Base-by-base conservation (phyloP, 2,329 filamentous ascomycete genomes). In the Trichoderma harzianum region DNA sequence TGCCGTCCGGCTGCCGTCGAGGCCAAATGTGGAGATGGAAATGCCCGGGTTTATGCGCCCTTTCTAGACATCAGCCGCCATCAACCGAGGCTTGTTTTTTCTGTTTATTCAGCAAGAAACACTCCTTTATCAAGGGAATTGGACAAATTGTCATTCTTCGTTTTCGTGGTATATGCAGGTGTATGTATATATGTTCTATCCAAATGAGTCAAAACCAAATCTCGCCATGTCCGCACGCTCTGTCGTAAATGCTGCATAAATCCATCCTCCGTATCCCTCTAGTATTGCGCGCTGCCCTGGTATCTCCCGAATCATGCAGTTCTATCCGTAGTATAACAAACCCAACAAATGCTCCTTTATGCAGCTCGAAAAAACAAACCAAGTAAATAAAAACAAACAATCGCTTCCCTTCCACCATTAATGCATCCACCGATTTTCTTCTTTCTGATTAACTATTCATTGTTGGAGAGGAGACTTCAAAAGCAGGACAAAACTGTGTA, bases 21-120 rank as follows among this genome's bases (percentile, higher is more conserved):
- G 30, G 30, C 47, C 5, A n/a, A 57, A 18, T 66, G 64, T 43
- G 64, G 64, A 57, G 32, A n/a, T 39, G 8, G 18, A 39, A 26
- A 28, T 51, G 14, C 47, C 47, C 47, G 47, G 47, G 63, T 36
- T 11, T 10, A 53, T 32, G 30, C 36, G 47, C 47, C 14, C 7
- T 55, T 26, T 68, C 39, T 58, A 18, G 53, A 18, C 65, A 47
- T 68, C 65, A 32, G 36, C 65, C 65, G 65, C 53, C 65, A 51
- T 28, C 53, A 60, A 8, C 65, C 65, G 65, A 69, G 65, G 64
- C 34, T 58, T 39, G 34, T 62, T 16, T 58, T 18, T 21, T 60
- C 2, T 14, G 47, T 62, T 39, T 62, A 62, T 62, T 43, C 60
- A 62, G 34, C 60, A 43, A 21, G 21, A 24, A 24, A 53, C 21